phyloP scores from a whole-genome alignment of 2,329 filamentous ascomycete genomes.

The Phaeosphaeriaceae sp. region DNA sequence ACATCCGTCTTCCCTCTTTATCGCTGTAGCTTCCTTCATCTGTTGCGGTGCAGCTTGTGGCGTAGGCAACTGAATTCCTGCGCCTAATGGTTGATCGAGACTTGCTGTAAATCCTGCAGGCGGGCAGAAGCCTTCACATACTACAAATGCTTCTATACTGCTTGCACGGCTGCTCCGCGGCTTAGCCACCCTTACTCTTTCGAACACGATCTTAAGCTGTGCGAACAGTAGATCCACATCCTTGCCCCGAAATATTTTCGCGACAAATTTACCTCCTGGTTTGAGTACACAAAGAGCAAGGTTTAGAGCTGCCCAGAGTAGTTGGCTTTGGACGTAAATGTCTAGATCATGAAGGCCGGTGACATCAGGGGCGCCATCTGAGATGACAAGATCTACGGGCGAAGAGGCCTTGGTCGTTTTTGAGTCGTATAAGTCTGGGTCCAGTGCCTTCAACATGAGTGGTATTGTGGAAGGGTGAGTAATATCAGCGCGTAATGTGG shows the following conservation, averaged over 20 bases:
- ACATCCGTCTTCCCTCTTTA: constrained; percentile 54
- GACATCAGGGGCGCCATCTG: constrained; percentile 94
- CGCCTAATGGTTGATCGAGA: constrained; percentile 75
- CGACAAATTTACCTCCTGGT: constrained; percentile 94
- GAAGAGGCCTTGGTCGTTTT: constrained; percentile 62
- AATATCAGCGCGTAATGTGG: constrained; percentile 91
- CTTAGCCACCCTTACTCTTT: constrained; percentile 87
- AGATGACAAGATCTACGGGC: constrained; percentile 91
- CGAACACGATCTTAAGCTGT: constrained; percentile 90
- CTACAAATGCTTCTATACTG: constrained; percentile 95
- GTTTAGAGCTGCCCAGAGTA: constrained; percentile 92
- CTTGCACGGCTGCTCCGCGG: constrained; percentile 93
- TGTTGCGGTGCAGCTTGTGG: constrained; percentile 19
- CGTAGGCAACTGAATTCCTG: constrained; percentile 61
- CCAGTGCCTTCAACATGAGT: constrained; percentile 82
- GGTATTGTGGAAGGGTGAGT: constrained; percentile 96
- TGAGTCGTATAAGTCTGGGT: constrained; percentile 64
- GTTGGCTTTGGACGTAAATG: constrained; percentile 95
- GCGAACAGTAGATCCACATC: constrained; percentile 96
- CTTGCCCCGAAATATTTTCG: constrained; percentile 94
- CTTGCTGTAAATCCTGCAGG: constrained; percentile 77
- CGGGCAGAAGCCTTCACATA: constrained; percentile 87
- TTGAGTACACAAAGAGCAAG: constrained; percentile 90
- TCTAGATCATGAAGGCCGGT: constrained; percentile 96
- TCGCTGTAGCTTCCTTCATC: constrained; percentile 32